Conservation (phyloP, 2,329 filamentous ascomycete species). For the Cladosporium cucumerinum region DNA sequence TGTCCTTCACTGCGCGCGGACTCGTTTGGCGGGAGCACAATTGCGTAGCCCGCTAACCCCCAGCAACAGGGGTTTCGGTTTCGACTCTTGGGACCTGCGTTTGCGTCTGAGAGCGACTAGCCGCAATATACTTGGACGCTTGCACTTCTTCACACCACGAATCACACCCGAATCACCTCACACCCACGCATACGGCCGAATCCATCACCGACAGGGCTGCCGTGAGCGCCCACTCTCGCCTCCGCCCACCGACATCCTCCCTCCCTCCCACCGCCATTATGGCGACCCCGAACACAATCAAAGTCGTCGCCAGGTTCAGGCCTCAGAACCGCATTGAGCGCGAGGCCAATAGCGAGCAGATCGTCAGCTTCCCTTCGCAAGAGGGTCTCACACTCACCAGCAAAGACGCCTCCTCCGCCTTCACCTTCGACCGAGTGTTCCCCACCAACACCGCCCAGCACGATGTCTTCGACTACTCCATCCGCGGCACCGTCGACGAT, state of each 20-base stretch:
- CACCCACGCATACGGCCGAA: not conserved
- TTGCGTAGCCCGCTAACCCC: constrained; percentile 5
- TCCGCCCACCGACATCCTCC: not conserved
- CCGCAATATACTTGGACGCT: not conserved
- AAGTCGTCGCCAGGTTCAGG: constrained; percentile 94
- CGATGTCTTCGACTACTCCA: constrained; percentile 98
- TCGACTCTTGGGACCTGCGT: constrained; percentile 7
- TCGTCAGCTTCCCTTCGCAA: constrained; percentile 82
- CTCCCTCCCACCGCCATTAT: constrained; percentile 22
- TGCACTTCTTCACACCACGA: constrained; percentile 4
- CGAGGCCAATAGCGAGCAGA: constrained; percentile 82
- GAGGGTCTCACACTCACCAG: constrained; percentile 90
- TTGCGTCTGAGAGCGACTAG: constrained; percentile 1
- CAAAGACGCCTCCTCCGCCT: constrained; percentile 71
- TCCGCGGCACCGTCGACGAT: constrained; percentile 91
- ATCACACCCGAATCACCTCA: not conserved
- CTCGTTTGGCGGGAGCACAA: not conserved
- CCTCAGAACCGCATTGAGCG: constrained; percentile 95
- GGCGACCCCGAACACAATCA: constrained; percentile 35
- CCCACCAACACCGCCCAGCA: constrained; percentile 85
- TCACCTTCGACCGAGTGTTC: constrained; percentile 98
- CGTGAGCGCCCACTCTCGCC: constrained; percentile 15
- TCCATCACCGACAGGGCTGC: constrained; percentile 17
- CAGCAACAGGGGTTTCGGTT: constrained; percentile 7
- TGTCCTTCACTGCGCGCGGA: not conserved